A percentile compares a stretch with the other conserved stretches of the same genome.
Evolutionary conservation across 2,329 filamentous ascomycete genomes (phyloP).

Genomic region (Talaromyces sp.): DNA sequence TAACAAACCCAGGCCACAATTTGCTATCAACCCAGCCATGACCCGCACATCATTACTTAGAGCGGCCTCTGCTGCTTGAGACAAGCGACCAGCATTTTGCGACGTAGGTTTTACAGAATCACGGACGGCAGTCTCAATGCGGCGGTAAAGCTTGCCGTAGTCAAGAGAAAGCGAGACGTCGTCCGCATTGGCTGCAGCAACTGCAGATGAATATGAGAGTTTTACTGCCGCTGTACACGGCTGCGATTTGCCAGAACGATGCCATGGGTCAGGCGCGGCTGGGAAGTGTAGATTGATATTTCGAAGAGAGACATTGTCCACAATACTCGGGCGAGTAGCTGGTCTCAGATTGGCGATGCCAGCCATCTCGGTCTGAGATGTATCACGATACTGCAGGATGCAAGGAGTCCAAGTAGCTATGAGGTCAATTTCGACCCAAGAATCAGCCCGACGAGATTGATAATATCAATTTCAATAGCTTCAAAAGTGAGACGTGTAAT

Average conservation of each 20-base stretch:
- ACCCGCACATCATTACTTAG: slow-evolving; percentile 33
- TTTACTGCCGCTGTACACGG: slow-evolving; percentile 41
- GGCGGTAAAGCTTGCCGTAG: slow-evolving; percentile 45
- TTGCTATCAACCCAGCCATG: slow-evolving; percentile 31
- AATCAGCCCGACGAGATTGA: not conserved
- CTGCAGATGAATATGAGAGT: slow-evolving; percentile 38
- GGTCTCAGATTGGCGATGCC: slow-evolving; percentile 25
- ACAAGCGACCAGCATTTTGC: slow-evolving; percentile 14
- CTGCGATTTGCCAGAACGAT: slow-evolving; percentile 41
- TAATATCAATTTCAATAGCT: not conserved
- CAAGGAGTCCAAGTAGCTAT: not conserved
- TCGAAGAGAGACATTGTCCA: slow-evolving; percentile 39
- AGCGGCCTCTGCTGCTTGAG: slow-evolving; percentile 15
- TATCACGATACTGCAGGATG: not conserved
- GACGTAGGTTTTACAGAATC: slow-evolving; percentile 23
- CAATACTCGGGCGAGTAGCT: slow-evolving; percentile 27
- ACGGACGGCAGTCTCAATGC: slow-evolving; percentile 32
- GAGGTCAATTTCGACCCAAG: not conserved
- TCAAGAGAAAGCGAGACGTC: slow-evolving; percentile 43
- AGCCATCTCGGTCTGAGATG: slow-evolving; percentile 12
- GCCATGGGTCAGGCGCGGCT: slow-evolving; percentile 44
- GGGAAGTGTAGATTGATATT: slow-evolving; percentile 42
- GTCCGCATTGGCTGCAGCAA: slow-evolving; percentile 40
- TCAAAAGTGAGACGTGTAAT: not conserved
- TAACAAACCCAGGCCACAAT: slow-evolving; percentile 30